Evolutionary conservation across 345 rosid species (phyloP), one percentile per base, ranked within the genome.

Genomic region (Citropsis articulata): DNA sequence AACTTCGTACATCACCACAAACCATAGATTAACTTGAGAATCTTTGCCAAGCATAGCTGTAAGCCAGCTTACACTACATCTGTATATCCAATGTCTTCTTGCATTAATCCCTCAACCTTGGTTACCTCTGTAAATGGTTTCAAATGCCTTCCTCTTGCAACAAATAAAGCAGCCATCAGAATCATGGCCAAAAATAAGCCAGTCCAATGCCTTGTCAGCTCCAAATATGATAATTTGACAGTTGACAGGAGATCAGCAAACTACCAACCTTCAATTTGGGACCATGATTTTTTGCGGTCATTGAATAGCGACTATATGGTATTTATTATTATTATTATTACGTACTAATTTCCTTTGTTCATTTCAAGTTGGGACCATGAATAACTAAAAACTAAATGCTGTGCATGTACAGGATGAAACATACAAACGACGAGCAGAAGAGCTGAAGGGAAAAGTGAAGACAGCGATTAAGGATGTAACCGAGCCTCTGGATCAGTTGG

Each of bases 161-260:
- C 14, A 45, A 10, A 45, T 45, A 10, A 3, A 45, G 50, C 50
- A 45, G 14, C 16, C 14, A 33, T 48, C 6, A 48, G 55, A 14
- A 48, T 48, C 48, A 40, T 9, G 0, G 0, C 4, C 0, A 40
- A 0, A 40, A 40, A 31, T 10, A 64, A 19, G 21, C 62, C 61
- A 7, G 62, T 28, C 31, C 62, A 10, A 31, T 75, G 78, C 30
- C 27, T 65, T 65, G 42, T 16, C 35, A 66, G 14, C 42, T 0
- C 7, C 31, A 19, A 74, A 75, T 19, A 22, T 65, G 35, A 22
- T 30, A 22, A 35, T 48, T 66, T 28, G 33, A 42, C 60, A 7
- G 63, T 33, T n/a, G 48, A 7, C n/a, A 65, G 71, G 70, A 35
- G 78, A 74, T 75, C 62, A 66, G 71, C 31, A 33, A 50, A 75